Conservation (phyloP, 306 rosid genomes). For the Herpetospermum pedunculosum region DNA sequence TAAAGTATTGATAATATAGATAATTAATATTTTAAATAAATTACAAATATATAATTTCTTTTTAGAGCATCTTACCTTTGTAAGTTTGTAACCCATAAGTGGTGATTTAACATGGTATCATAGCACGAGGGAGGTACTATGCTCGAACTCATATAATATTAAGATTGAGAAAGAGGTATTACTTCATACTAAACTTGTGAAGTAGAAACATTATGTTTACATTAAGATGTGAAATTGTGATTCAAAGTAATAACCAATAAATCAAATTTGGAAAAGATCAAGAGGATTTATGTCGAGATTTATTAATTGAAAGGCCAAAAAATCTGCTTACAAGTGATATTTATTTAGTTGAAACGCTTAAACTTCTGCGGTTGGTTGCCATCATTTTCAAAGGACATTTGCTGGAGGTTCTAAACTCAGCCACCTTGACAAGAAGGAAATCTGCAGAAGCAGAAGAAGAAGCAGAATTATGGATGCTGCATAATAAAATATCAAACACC, state of each 20-base stretch:
- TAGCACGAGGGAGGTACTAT: too few species aligned
- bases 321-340: not conserved
- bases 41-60: too few species aligned
- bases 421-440: not conserved
- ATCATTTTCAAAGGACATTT: not conserved
- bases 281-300: not conserved
- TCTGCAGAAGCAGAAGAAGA: not conserved
- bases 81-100: too few species aligned
- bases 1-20: too few species aligned
- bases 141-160: too few species aligned
- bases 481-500: not conserved
- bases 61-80: too few species aligned
- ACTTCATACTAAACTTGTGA: not conserved
- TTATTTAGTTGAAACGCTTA: not conserved
- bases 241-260: not conserved
- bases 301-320: not conserved
- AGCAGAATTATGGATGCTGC: not conserved
- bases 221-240: not conserved
- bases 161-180: too few species aligned
- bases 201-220: not conserved
- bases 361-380: not conserved
- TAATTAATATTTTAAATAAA: too few species aligned
- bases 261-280: not conserved
- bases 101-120: too few species aligned
- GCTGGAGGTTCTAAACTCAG: not conserved